phyloP scores from a whole-genome alignment of 345 rosid species.

The Conringia planisiliqua region DNA sequence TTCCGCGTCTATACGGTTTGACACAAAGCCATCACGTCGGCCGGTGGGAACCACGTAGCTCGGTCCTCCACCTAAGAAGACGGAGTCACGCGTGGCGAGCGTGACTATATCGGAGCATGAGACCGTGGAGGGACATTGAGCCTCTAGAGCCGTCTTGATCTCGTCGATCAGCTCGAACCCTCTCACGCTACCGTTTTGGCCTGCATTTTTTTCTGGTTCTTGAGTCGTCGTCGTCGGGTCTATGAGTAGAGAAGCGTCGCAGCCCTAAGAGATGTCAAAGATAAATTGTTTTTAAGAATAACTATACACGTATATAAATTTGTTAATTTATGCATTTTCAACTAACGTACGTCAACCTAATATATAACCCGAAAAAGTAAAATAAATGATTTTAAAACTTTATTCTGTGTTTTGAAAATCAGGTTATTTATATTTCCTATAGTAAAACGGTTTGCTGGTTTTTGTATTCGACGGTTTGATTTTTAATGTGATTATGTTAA shows the following conservation, averaged over 20 bases:
- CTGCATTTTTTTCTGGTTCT: slow-evolving; percentile 15
- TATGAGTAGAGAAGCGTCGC: slow-evolving; percentile 37
- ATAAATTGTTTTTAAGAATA: neutral
- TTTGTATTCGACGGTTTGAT: neutral
- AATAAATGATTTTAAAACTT: neutral
- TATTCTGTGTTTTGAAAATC: neutral
- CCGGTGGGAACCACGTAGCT: slow-evolving; percentile 49
- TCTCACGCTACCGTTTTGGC: slow-evolving; percentile 25
- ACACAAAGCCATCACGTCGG: slow-evolving; percentile 61
- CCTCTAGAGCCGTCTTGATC: slow-evolving; percentile 30
- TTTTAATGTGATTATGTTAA: neutral
- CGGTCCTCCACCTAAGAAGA: slow-evolving; percentile 53
- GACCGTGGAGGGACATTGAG: slow-evolving; percentile 29
- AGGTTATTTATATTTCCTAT: neutral
- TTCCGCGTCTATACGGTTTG: slow-evolving; percentile 32
- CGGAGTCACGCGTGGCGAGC: slow-evolving; percentile 62
- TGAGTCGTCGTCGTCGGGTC: slow-evolving; percentile 9
- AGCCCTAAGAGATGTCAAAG: slow-evolving; percentile 23
- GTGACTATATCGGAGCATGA: slow-evolving; percentile 42
- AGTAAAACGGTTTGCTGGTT: neutral
- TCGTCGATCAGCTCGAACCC: slow-evolving; percentile 35
- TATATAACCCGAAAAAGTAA: neutral
- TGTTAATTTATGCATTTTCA: neutral
- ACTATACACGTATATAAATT: neutral
- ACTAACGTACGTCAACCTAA: neutral